phyloP scores from a whole-genome alignment of 306 rosid species.

The Dryas octopetala region DNA sequence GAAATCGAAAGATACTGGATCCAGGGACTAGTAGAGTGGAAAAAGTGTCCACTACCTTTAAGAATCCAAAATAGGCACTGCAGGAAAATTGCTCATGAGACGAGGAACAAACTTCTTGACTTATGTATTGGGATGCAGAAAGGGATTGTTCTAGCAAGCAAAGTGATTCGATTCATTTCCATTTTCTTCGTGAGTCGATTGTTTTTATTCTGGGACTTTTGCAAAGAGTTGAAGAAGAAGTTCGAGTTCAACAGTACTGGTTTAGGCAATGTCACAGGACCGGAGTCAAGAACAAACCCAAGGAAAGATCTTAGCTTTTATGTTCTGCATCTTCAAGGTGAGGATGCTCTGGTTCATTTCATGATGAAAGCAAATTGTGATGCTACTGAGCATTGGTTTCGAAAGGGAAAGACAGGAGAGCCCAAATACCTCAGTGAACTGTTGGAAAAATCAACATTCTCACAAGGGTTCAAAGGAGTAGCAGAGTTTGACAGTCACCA shows the following conservation, averaged over 20 bases:
- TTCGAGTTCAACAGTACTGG: not conserved
- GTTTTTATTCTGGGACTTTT: constrained; percentile 25
- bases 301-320: constrained; percentile 54
- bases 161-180: constrained; percentile 52
- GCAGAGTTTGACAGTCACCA: constrained; percentile 52
- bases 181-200: constrained; percentile 33
- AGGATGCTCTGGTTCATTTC: constrained; percentile 60
- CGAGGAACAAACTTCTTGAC: constrained; percentile 33
- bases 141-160: constrained; percentile 58
- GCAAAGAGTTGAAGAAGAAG: constrained; percentile 32
- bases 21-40: constrained; percentile 39
- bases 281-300: constrained; percentile 21
- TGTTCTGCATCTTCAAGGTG: constrained; percentile 85
- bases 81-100: constrained; percentile 62
- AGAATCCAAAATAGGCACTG: constrained; percentile 33
- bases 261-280: constrained; percentile 8
- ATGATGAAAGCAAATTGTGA: constrained; percentile 58
- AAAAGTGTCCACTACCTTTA: constrained; percentile 51
- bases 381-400: constrained; percentile 63
- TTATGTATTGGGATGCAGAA: constrained; percentile 56
- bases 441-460: constrained; percentile 42
- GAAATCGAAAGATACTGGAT: constrained; percentile 72
- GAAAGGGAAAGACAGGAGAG: constrained; percentile 52
- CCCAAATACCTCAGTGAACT: constrained; percentile 53
- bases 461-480: constrained; percentile 57